phyloP scores from a whole-genome alignment of 176 grass and related monocot genomes.

The Poa pratensis region DNA sequence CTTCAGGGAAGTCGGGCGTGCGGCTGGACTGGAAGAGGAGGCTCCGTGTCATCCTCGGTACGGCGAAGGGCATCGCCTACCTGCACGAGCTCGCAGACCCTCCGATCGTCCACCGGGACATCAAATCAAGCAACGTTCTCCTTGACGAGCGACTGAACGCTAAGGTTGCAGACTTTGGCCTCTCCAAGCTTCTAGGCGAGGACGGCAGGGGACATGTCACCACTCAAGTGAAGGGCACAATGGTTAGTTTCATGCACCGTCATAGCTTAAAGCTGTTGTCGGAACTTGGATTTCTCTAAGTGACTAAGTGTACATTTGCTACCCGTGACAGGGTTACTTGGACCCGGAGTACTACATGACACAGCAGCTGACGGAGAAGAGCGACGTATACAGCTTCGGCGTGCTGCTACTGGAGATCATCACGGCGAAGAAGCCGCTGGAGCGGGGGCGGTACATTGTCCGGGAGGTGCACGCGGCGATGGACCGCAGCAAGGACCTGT shows the following conservation, averaged over 20 bases:
- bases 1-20: conserved; percentile 77
- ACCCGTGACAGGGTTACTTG: conserved; percentile 61
- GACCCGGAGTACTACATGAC: conserved; percentile 95
- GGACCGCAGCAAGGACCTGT: conserved; percentile 61
- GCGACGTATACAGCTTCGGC: conserved; percentile 92
- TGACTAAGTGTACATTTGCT: neutral
- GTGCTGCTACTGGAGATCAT: conserved; percentile 80
- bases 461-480: conserved; percentile 54
- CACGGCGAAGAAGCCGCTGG: conserved; percentile 72
- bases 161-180: conserved; percentile 85
- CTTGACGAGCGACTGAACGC: conserved; percentile 81
- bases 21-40: conserved; percentile 73
- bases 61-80: conserved; percentile 79
- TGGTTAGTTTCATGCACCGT: conserved; percentile 45
- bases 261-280: neutral
- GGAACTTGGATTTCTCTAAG: neutral
- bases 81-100: conserved; percentile 87
- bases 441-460: conserved; percentile 66
- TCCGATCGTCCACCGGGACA: conserved; percentile 84
- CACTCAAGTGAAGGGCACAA: conserved; percentile 89
- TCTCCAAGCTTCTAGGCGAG: conserved; percentile 67
- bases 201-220: conserved; percentile 50
- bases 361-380: conserved; percentile 78
- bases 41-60: conserved; percentile 65
- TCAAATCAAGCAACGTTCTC: conserved; percentile 88